Base-by-base conservation (phyloP, 2,329 filamentous ascomycete genomes). In the Gnomoniopsis smithogilvyi region DNA sequence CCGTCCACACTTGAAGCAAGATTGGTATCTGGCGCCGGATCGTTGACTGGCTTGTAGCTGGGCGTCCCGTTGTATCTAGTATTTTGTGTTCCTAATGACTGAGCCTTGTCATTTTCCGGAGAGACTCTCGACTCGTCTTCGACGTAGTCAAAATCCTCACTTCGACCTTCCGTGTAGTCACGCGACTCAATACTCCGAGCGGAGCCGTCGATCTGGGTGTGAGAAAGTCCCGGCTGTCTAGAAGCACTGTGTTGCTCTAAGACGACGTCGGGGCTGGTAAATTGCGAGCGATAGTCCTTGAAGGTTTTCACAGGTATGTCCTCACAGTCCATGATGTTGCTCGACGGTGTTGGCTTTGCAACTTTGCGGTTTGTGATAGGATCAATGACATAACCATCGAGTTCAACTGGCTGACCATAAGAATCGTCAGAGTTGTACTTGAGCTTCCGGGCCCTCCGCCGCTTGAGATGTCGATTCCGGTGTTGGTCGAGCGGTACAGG, bases 321-420 rank as follows among this genome's bases (percentile, higher is more conserved):
- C 24, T 34, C 47, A 11, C 54, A 62, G 10, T 63, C 56, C 6
- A 67, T 64, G 0, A 61, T 58, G n/a, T 62, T 58, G 1, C 63
- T 63, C 55, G 61, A 65, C 22, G 64, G 53, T 1, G 65, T 62
- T 19, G 60, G 60, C 60, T 66, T 75, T 19, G 66, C 60, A 3
- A 82, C 74, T 61, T 77, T 82, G 36, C 81, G 77, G 62, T 86
- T 86, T 17, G 82, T 84, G 60, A 86, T 84, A 3, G 83, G 83
- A 58, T 86, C 83, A 47, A 86, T 84, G 21, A 75, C 68, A 51
- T 76, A 79, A 10, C 74, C 74, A 1, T 65, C 49, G 3, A 65
- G 63, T 21, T 62, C 60, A 14, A 56, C 22, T 10, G 54, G 54
- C 22, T 47, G n/a, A 24, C 26, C 51, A 22, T 61, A 54, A 17